These are phyloP conservation scores for Marasmius oreades DNA, from an alignment of 1,284 basidiomycete genomes.

Conservation along the genomic window DNA sequence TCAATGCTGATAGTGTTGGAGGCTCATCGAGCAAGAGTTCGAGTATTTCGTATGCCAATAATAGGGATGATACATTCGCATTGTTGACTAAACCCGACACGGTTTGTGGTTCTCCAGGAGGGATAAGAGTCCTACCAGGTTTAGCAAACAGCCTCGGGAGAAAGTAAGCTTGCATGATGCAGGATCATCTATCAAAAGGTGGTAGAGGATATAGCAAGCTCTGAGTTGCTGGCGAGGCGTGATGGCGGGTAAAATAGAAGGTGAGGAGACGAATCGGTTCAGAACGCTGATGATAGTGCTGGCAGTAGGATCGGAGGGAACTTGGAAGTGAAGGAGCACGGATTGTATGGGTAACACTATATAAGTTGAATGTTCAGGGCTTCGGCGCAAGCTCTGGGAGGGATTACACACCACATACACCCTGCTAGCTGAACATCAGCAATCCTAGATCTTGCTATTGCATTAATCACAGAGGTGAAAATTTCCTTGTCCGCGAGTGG, in stretches of 20 bases:
- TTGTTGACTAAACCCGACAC: background rate
- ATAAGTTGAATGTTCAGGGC: slow-evolving; percentile 1
- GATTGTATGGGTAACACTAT: slow-evolving; percentile 55
- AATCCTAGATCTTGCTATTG: slow-evolving; percentile 51
- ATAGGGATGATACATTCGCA: slow-evolving; percentile 10
- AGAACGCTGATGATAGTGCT: slow-evolving; percentile 61
- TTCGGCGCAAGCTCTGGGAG: background rate
- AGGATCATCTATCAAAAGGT: slow-evolving; percentile 69
- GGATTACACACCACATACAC: slow-evolving; percentile 50
- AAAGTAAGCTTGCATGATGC: slow-evolving; percentile 61
- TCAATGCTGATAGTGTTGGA: slow-evolving; percentile 52
- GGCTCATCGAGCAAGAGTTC: slow-evolving; percentile 50
- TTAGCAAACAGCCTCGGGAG: slow-evolving; percentile 56
- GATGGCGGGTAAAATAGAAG: slow-evolving; percentile 13
- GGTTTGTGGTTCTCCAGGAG: background rate
- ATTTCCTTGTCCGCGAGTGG: slow-evolving; percentile 38
- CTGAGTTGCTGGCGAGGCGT: slow-evolving; percentile 42
- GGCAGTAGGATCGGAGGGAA: slow-evolving; percentile 27
- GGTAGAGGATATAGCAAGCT: slow-evolving; percentile 70
- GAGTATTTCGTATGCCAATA: slow-evolving; percentile 18
- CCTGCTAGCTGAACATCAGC: slow-evolving; percentile 64
- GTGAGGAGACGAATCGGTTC: slow-evolving; percentile 49
- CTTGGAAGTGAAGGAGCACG: slow-evolving; percentile 38
- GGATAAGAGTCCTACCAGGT: slow-evolving; percentile 45
- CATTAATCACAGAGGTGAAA: slow-evolving; percentile 38